Evolutionary conservation across 2,329 filamentous ascomycete species (phyloP).

Genomic region (Phialophora chinensis): DNA sequence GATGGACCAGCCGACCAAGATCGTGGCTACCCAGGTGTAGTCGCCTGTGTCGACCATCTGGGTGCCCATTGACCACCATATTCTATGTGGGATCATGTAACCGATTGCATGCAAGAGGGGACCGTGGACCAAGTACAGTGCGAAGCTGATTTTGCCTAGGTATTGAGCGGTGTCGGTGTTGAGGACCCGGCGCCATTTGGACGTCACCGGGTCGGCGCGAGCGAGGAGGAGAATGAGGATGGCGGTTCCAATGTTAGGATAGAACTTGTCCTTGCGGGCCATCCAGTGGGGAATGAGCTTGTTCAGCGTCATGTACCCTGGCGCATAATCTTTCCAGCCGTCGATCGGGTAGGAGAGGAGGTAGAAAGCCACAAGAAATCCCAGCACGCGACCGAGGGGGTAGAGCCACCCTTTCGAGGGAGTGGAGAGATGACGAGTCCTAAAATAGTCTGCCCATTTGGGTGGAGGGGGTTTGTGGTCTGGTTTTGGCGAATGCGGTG

Average conservation of each 20-base stretch:
- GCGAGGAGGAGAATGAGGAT: constrained; percentile 53
- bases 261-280: constrained; percentile 45
- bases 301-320: constrained; percentile 52
- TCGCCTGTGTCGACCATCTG: constrained; percentile 42
- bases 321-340: constrained; percentile 47
- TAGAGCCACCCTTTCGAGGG: neutral
- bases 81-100: constrained; percentile 45
- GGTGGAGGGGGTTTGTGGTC: constrained; percentile 33
- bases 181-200: constrained; percentile 48
- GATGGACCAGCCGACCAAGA: constrained; percentile 50
- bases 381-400: constrained; percentile 29
- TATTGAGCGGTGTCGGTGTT: constrained; percentile 52
- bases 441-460: constrained; percentile 4
- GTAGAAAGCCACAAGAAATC: constrained; percentile 52
- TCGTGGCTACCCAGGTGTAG: constrained; percentile 48
- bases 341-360: constrained; percentile 51
- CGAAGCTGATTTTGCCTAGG: constrained; percentile 55
- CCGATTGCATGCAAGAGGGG: constrained; percentile 52
- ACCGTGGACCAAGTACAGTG: constrained; percentile 56
- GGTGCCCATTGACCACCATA: constrained; percentile 48
- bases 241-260: constrained; percentile 50
- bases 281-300: constrained; percentile 46
- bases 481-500: constrained; percentile 29
- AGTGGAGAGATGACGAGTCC: neutral
- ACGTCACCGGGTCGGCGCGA: constrained; percentile 47